Evolutionary conservation across 1,284 basidiomycete genomes (phyloP).

Genomic region (Fistulinella cinereoalba): DNA sequence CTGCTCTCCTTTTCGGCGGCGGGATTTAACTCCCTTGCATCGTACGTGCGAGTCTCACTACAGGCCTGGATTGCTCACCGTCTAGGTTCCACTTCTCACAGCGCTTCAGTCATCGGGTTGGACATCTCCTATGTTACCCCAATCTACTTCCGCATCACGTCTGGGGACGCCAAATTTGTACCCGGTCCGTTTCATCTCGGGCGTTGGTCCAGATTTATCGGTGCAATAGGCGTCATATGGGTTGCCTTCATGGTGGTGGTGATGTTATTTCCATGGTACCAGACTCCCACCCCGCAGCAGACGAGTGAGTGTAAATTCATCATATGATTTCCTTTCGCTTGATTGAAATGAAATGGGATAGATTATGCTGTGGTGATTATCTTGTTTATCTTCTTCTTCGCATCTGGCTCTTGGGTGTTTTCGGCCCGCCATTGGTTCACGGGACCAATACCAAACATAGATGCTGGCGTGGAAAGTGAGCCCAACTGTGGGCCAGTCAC

Average conservation of each 20-base stretch:
- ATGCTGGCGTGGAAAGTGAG: constrained; percentile 5
- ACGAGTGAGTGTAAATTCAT: constrained; percentile 44
- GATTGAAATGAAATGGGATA: constrained; percentile 22
- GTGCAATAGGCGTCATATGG: constrained; percentile 55
- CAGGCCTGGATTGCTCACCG: no score
- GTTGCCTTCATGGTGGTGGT: constrained; percentile 57
- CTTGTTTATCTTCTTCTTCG: constrained; percentile 57
- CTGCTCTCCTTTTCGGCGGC: constrained; percentile 59
- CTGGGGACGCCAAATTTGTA: constrained; percentile 50
- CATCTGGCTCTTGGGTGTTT: constrained; percentile 54
- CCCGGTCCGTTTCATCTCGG: constrained; percentile 61
- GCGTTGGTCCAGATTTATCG: constrained; percentile 53
- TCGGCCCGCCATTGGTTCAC: constrained; percentile 66
- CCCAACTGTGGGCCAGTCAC: no score
- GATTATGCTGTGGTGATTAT: constrained; percentile 64
- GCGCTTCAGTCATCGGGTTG: constrained; percentile 63
- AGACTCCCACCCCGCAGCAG: constrained; percentile 38
- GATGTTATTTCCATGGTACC: constrained; percentile 53
- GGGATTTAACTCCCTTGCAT: constrained; percentile 58
- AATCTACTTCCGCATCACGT: constrained; percentile 63
- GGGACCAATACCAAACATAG: constrained; percentile 45
- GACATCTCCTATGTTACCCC: constrained; percentile 46
- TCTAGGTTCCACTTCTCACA: constrained; percentile 22
- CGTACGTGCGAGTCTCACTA: constrained; percentile 41
- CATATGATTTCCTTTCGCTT: constrained; percentile 3